Conservation (phyloP, 768 basidiomycete species). For the Neoboletus brunneissimus region DNA sequence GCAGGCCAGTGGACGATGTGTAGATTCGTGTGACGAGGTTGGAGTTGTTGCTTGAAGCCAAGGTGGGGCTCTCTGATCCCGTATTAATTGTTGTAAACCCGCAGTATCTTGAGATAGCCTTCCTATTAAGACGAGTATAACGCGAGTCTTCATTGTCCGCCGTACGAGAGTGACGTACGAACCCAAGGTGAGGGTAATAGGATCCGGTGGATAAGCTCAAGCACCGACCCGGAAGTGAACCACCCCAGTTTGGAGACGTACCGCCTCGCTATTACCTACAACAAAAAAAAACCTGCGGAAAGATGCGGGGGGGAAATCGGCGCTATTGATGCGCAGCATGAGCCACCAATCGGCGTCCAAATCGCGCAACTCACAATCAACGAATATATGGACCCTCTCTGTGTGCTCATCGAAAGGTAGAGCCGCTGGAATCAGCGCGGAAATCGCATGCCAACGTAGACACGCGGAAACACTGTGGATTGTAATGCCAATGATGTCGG, state of each 20-base stretch:
- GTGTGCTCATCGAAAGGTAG: background rate
- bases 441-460: conserved; percentile 14
- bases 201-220: conserved; percentile 11
- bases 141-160: too few species aligned
- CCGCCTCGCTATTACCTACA: conserved; percentile 16
- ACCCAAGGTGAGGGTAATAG: background rate
- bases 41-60: background rate
- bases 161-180: background rate
- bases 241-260: conserved; percentile 12
- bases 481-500: conserved; percentile 13
- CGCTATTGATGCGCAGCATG: background rate
- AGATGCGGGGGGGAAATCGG: background rate
- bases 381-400: background rate
- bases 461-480: conserved; percentile 23
- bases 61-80: background rate
- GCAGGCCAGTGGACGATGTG: background rate
- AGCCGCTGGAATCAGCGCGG: conserved; percentile 12
- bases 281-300: conserved; percentile 9
- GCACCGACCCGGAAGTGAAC: conserved; percentile 11
- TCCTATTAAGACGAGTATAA: background rate
- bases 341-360: background rate
- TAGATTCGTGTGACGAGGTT: background rate
- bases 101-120: background rate
- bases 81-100: background rate
- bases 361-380: background rate